Percentiles rank a stretch among this genome's conserved stretches.
phyloP scores from a whole-genome alignment of 768 basidiomycete genomes.

The Hemileccinum rubropunctum region DNA sequence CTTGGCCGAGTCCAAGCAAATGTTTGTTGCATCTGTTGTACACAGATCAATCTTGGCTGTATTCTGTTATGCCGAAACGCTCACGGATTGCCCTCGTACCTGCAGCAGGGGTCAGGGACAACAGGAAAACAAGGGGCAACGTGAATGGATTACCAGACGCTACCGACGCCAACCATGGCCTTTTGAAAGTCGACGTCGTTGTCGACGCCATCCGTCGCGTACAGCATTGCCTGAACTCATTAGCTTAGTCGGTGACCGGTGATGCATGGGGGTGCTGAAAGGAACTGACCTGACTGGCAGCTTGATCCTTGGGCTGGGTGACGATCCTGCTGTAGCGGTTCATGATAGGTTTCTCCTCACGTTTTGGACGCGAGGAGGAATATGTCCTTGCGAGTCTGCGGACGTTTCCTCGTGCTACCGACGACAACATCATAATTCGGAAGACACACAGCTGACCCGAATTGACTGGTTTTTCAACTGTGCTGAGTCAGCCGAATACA shows the following conservation, averaged over 20 bases:
- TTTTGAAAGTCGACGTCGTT: slow-evolving; percentile 85
- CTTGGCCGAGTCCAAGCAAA: slow-evolving; percentile 82
- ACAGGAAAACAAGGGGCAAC: not conserved
- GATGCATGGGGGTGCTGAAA: not conserved
- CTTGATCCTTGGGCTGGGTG: slow-evolving; percentile 92
- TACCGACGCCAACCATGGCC: slow-evolving; percentile 96
- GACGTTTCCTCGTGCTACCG: slow-evolving; percentile 18
- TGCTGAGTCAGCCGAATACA: slow-evolving; percentile 18
- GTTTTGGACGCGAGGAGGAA: slow-evolving; percentile 37
- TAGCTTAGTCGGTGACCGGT: too few species aligned
- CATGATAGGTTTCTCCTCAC: slow-evolving; percentile 44
- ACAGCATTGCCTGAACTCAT: slow-evolving; percentile 84
- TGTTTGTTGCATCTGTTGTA: slow-evolving; percentile 86
- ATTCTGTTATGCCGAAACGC: slow-evolving; percentile 28
- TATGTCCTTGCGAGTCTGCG: slow-evolving; percentile 34
- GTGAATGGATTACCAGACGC: slow-evolving; percentile 77
- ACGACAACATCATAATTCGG: slow-evolving; percentile 20
- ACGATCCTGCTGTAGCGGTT: slow-evolving; percentile 76
- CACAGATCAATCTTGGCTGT: not conserved
- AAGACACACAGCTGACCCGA: not conserved
- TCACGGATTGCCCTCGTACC: slow-evolving; percentile 99
- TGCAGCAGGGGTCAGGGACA: slow-evolving; percentile 33
- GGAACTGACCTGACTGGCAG: slow-evolving; percentile 77
- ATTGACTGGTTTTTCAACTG: not conserved
- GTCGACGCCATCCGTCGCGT: slow-evolving; percentile 92